Base-by-base conservation (phyloP, 2,329 filamentous ascomycete genomes). In the Nannizziopsis barbatae region DNA sequence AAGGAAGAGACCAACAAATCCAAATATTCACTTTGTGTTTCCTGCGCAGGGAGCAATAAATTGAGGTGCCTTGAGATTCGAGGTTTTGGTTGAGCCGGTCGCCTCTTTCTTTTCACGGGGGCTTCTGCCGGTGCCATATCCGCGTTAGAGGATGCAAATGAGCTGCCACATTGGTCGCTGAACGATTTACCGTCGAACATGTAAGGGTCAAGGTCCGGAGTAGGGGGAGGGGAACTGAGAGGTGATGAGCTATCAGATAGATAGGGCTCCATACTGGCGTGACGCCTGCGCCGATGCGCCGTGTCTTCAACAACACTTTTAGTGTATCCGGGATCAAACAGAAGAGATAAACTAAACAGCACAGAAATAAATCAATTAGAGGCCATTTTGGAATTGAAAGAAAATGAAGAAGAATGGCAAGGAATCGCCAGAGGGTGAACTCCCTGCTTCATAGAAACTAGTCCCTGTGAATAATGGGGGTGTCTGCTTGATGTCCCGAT, bases 61-160 rank as follows among this genome's bases (percentile, higher is more conserved):
- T 95, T 82, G 35, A 98, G 75, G 61, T 85, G 79, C 58, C 86
- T 79, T n/a, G 89, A 94, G 15, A 77, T 87, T 58, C 87, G 83
- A 59, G 84, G 75, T 60, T 79, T 80, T 55, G 75, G 73, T 50
- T 77, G 73, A 51, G 73, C 71, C 48, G 83, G 75, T 62, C 80
- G 49, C 30, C 32, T 81, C 59, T 84, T 80, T 65, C 84, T 84
- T 73, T 93, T 95, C 47, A 80, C 71, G 30, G 86, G 84, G 17
- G 14, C 22, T 33, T 81, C 76, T 45, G 78, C 80, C 58, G 85
- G 80, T 62, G 74, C 74, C 14, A 15, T 35, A 61, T 68, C 66
- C 55, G 64, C 60, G 49, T 67, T 63, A 57, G 57, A 63, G 52
- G 56, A 61, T 35, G 30, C 35, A 38, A 31, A 46, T 33, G 42